A percentile compares a stretch with the other conserved stretches of the same genome.
These are phyloP conservation scores for Salvia sclarea DNA, from an alignment of 305 asterid species.

Conservation along the genomic window DNA sequence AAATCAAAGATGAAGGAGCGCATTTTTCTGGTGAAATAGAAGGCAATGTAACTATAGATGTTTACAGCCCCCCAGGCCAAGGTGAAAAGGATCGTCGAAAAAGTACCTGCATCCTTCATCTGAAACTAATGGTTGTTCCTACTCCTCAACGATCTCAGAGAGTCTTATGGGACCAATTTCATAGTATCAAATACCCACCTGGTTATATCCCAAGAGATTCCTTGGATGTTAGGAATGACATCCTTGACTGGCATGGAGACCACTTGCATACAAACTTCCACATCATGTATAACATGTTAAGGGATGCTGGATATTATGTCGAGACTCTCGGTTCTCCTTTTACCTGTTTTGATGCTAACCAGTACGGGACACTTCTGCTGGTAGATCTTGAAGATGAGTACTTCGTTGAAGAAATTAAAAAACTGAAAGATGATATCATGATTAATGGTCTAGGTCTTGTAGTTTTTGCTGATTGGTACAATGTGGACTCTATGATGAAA, in stretches of 20 bases:
- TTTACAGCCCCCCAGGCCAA: constrained; percentile 75
- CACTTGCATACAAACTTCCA: constrained; percentile 96
- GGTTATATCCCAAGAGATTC: constrained; percentile 98
- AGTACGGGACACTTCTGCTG: constrained; percentile 86
- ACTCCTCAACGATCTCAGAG: constrained; percentile 83
- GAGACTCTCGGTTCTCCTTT: constrained; percentile 98
- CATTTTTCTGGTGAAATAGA: constrained; percentile 88
- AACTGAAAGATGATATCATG: constrained; percentile 78
- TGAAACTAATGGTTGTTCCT: constrained; percentile 80
- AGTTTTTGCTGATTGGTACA: constrained; percentile 98
- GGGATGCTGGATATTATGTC: constrained; percentile 91
- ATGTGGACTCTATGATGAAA: constrained; percentile 93
- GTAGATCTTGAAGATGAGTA: constrained; percentile 98
- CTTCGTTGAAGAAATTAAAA: constrained; percentile 75
- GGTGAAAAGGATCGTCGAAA: constrained; percentile 66
- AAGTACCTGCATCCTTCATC: constrained; percentile 68
- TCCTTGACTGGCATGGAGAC: constrained; percentile 99
- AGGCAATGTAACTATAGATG: constrained; percentile 74
- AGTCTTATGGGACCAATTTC: constrained; percentile 97
- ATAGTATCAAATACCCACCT: constrained; percentile 94
- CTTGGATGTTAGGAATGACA: constrained; percentile 90
- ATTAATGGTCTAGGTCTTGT: constrained; percentile 77
- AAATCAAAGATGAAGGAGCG: constrained; percentile 91
- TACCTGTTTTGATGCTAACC: constrained; percentile 94
- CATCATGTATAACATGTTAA: constrained; percentile 87